Conservation (phyloP, 2,329 filamentous ascomycete genomes). For the Ophiostoma piceae region DNA sequence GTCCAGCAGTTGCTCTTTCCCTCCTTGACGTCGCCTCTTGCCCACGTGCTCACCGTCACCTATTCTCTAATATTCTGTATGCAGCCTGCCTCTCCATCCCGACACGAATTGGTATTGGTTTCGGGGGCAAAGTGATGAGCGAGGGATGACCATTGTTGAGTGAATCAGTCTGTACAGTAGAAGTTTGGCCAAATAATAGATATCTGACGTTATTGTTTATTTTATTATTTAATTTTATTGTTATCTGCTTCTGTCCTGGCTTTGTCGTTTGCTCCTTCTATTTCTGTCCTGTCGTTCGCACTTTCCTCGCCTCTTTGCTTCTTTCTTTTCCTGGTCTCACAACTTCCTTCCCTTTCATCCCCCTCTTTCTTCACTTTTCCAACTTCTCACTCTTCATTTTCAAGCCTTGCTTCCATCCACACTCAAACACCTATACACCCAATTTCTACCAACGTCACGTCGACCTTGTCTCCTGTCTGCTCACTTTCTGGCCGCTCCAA, state of each 20-base stretch:
- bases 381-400: too few relatives aligned
- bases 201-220: not conserved
- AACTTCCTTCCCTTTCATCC: not conserved
- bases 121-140: not conserved
- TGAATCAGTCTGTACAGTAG: not conserved
- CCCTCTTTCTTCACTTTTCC: not conserved
- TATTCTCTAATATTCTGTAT: not conserved
- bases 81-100: not conserved
- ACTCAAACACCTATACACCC: not conserved
- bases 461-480: not conserved
- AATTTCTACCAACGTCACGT: not conserved
- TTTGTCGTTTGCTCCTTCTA: not conserved
- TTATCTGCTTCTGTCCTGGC: not conserved
- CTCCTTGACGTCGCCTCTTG: not conserved
- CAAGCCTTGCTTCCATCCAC: not conserved
- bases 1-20: not conserved
- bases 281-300: not conserved
- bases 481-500: conserved; percentile 16
- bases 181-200: not conserved
- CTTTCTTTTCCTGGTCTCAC: not conserved
- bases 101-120: not conserved
- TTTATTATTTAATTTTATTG: conserved; percentile 9
- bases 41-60: conserved; percentile 12
- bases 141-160: not conserved
- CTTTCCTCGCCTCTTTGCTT: not conserved